Evolutionary conservation across 208 protist genomes (phyloP).

Genomic region (Trypanosoma congolense): DNA sequence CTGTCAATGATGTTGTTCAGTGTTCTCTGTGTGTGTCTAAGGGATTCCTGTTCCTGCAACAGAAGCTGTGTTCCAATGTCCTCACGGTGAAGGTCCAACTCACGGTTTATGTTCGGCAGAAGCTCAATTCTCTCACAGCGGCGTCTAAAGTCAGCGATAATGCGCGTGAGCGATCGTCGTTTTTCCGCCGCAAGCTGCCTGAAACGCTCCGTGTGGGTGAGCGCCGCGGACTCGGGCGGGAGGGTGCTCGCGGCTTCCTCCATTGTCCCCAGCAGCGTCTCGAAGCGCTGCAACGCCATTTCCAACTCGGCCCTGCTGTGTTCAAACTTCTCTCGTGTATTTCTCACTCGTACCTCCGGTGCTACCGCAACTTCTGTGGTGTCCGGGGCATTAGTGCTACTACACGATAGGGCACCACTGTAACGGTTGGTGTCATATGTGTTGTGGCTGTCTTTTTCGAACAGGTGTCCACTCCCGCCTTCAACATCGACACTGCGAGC

Average conservation of each 20-base stretch:
- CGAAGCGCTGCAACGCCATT: constrained; percentile 22
- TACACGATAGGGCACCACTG: background rate
- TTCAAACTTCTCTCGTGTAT: constrained; percentile 21
- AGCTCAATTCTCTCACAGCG: constrained; percentile 56
- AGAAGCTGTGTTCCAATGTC: constrained; percentile 52
- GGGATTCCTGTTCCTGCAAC: constrained; percentile 67
- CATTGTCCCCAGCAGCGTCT: constrained; percentile 27
- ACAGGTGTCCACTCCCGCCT: background rate
- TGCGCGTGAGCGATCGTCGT: constrained; percentile 31
- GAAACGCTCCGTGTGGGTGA: constrained; percentile 58
- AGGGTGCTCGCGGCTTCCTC: constrained; percentile 22
- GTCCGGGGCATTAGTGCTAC: background rate
- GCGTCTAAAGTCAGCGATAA: constrained; percentile 36
- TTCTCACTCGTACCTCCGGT: constrained; percentile 9
- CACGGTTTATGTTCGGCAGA: constrained; percentile 23
- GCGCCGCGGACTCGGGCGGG: constrained; percentile 14
- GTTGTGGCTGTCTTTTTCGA: background rate
- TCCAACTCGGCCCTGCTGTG: constrained; percentile 24
- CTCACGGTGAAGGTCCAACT: constrained; percentile 29
- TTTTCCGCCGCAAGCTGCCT: constrained; percentile 56
- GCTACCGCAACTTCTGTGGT: background rate
- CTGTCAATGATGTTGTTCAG: constrained; percentile 62
- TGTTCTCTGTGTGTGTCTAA: constrained; percentile 62
- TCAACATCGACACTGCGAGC: constrained; percentile 31
- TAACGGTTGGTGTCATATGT: background rate